Percentiles rank a stretch among this genome's conserved stretches.
Evolutionary conservation across 805 yeast genomes (phyloP).

Genomic region (Jamesozyma rosinii): DNA sequence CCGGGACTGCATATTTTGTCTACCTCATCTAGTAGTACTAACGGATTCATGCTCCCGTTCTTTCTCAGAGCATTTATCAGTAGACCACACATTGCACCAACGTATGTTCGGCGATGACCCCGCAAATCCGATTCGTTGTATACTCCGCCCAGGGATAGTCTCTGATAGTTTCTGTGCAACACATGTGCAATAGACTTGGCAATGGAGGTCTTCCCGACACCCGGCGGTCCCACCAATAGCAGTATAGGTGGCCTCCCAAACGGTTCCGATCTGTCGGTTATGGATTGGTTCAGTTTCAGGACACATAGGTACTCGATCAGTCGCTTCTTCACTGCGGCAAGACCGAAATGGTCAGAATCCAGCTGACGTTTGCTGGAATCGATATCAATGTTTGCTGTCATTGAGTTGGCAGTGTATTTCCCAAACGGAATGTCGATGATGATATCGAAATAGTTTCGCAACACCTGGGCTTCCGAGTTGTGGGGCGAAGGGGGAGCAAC

Average conservation of each 20-base stretch:
- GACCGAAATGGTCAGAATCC: conserved; percentile 79
- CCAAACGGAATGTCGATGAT: conserved; percentile 94
- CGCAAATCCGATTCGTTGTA: conserved; percentile 93
- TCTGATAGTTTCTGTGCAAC: conserved; percentile 72
- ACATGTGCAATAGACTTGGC: conserved; percentile 92
- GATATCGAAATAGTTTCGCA: conserved; percentile 90
- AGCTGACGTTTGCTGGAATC: conserved; percentile 53
- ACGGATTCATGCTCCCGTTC: conserved; percentile 87
- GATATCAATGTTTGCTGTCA: conserved; percentile 63
- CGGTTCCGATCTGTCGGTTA: conserved; percentile 38
- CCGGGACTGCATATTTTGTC: conserved; percentile 64
- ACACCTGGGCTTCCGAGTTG: conserved; percentile 80
- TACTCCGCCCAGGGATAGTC: conserved; percentile 96
- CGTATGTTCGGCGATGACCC: conserved; percentile 96
- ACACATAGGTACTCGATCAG: conserved; percentile 91
- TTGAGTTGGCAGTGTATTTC: conserved; percentile 41
- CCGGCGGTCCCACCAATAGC: conserved; percentile 97
- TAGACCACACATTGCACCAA: conserved; percentile 94
- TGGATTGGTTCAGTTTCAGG: conserved; percentile 52
- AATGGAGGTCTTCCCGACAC: conserved; percentile 97
- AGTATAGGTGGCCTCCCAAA: conserved; percentile 82
- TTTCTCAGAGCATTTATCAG: conserved; percentile 84
- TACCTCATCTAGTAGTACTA: conserved; percentile 88
- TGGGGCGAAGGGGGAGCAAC: conserved; percentile 47
- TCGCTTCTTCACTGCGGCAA: conserved; percentile 83